Conservation (phyloP, 2,329 filamentous ascomycete species). For the Elsinoe necatrix region DNA sequence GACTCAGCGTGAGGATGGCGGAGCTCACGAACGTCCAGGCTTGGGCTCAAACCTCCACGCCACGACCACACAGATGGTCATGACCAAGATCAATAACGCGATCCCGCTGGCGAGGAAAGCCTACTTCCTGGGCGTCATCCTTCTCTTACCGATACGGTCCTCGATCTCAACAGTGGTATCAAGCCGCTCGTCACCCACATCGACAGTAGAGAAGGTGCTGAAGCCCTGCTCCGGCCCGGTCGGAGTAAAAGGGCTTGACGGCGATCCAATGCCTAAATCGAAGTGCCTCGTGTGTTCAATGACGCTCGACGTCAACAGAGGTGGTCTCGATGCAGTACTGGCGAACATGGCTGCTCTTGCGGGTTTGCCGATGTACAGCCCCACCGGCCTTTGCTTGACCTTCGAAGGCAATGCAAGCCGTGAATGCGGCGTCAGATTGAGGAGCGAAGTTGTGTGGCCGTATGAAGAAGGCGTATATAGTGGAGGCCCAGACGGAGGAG, state of each 20-base stretch:
- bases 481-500: neutral
- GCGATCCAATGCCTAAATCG: neutral
- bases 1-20: neutral
- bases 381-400: neutral
- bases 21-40: neutral
- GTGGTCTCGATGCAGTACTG: neutral
- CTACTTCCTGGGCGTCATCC: constrained; percentile 7
- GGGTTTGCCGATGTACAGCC: neutral
- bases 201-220: neutral
- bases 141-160: neutral
- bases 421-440: neutral
- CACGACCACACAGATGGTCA: neutral
- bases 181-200: neutral
- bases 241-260: neutral
- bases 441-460: neutral
- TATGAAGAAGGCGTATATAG: neutral
- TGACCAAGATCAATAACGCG: neutral
- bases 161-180: neutral
- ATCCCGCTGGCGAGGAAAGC: neutral
- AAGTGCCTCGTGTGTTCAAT: neutral
- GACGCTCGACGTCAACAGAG: neutral
- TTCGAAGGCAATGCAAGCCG: neutral
- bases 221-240: neutral
- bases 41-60: constrained; percentile 2
- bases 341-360: neutral